A percentile compares a stretch with the other conserved stretches of the same genome.
Evolutionary conservation across 805 yeast species (phyloP).

Genomic region (Kuraishia ogatae): DNA sequence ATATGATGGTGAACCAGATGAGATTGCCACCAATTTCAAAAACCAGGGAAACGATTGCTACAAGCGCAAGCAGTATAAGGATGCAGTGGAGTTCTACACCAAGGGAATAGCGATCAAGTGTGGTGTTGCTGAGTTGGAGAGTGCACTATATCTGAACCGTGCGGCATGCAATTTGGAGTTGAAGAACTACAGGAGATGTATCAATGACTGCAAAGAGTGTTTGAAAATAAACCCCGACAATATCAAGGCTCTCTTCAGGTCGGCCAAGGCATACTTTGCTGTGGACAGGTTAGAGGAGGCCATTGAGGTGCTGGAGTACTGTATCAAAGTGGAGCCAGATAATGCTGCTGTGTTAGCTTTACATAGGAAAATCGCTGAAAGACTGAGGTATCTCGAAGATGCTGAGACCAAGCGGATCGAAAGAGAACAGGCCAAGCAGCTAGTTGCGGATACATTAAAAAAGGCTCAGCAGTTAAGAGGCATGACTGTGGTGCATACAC

Average conservation of each 20-base stretch:
- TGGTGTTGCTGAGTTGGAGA: conserved; percentile 42
- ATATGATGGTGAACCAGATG: conserved; percentile 93
- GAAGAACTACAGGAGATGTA: conserved; percentile 75
- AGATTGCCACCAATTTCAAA: conserved; percentile 81
- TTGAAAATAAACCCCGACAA: conserved; percentile 57
- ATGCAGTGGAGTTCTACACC: conserved; percentile 72
- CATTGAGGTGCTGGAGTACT: conserved; percentile 54
- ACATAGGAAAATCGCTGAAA: conserved; percentile 28
- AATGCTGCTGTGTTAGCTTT: conserved; percentile 48
- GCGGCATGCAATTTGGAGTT: conserved; percentile 90
- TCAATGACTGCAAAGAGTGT: conserved; percentile 76
- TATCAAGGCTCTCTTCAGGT: conserved; percentile 77
- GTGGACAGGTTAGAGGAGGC: conserved; percentile 71
- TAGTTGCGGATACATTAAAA: conserved; percentile 33
- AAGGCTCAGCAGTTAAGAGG: conserved; percentile 58
- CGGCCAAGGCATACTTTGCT: conserved; percentile 71
- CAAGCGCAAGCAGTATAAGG: conserved; percentile 58
- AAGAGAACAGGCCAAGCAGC: conserved; percentile 29
- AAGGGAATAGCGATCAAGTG: conserved; percentile 72
- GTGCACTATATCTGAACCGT: conserved; percentile 66
- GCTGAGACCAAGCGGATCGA: conserved; percentile 22
- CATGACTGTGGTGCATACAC: conserved; percentile 37
- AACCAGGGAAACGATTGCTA: conserved; percentile 89
- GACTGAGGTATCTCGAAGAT: conserved; percentile 14
- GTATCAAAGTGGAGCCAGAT: conserved; percentile 48